Percentiles rank a stretch among this genome's conserved stretches.
Evolutionary conservation across 345 rosid genomes (phyloP).

Genomic region (Murraya koenigii): DNA sequence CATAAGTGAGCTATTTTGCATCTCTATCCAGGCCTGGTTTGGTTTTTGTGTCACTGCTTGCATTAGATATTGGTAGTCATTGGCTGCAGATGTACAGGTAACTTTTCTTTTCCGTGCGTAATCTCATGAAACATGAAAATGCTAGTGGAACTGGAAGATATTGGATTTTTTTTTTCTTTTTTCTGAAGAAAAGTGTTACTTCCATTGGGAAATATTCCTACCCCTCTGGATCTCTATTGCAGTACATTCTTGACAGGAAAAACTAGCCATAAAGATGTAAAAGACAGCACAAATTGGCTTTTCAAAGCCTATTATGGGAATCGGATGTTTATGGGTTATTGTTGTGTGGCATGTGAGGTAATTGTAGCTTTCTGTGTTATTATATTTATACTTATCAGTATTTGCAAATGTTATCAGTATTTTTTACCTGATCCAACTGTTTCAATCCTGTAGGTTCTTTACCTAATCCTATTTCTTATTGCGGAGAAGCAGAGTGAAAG

Average conservation of each 20-base stretch:
- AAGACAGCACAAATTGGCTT: constrained; percentile 91
- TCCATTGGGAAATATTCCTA: constrained; percentile 3
- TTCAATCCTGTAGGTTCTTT: constrained; percentile 62
- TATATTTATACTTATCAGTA: background rate
- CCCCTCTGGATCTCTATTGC: constrained; percentile 30
- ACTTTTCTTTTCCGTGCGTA: background rate
- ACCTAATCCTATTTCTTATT: constrained; percentile 68
- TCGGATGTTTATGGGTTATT: constrained; percentile 88
- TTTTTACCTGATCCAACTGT: constrained; percentile 10
- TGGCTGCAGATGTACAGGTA: constrained; percentile 99
- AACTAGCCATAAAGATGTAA: constrained; percentile 90
- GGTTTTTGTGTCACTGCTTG: constrained; percentile 76
- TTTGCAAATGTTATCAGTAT: background rate
- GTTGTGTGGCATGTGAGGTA: constrained; percentile 97
- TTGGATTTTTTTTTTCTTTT: no score
- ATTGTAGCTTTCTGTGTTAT: background rate
- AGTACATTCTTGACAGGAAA: constrained; percentile 90
- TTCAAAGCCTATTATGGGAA: constrained; percentile 90
- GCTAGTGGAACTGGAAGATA: no score
- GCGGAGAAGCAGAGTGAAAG: constrained; percentile 57
- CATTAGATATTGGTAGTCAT: constrained; percentile 91
- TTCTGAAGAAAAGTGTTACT: background rate
- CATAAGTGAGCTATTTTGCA: background rate
- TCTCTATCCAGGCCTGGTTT: constrained; percentile 46
- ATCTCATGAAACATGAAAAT: no score